Evolutionary conservation across 768 basidiomycete genomes (phyloP).

Genomic region (Cyclocybe aegerita): DNA sequence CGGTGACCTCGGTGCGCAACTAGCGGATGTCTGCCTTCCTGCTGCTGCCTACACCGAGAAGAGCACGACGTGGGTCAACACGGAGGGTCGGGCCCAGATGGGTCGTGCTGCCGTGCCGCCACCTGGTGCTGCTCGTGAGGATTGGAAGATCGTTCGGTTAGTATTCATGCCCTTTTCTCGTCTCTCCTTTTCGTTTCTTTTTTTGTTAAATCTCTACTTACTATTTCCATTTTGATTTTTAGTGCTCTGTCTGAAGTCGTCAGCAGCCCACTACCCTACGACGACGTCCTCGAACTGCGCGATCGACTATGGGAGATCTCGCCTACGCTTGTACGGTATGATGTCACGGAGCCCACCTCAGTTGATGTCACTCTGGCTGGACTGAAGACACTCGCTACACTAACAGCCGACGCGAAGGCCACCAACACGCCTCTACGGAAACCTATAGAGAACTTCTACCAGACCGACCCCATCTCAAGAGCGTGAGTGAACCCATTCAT

Average conservation of each 20-base stretch:
- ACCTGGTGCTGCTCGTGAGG: constrained; percentile 94
- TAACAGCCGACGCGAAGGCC: constrained; percentile 54
- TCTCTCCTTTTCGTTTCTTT: not conserved
- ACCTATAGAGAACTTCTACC: constrained; percentile 92
- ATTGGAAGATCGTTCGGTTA: constrained; percentile 95
- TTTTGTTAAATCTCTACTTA: not conserved
- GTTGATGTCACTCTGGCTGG: constrained; percentile 70
- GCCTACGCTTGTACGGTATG: constrained; percentile 86
- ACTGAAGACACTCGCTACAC: constrained; percentile 53
- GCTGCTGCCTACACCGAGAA: constrained; percentile 93
- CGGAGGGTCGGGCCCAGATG: constrained; percentile 90
- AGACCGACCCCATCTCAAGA: constrained; percentile 93
- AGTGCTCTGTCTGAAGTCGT: constrained; percentile 90
- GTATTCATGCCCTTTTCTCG: constrained; percentile 17
- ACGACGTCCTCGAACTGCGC: constrained; percentile 78
- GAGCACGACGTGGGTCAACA: constrained; percentile 91
- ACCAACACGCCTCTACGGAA: constrained; percentile 66
- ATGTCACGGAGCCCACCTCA: constrained; percentile 76
- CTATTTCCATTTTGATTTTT: not conserved
- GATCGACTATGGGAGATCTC: constrained; percentile 98
- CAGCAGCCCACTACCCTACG: constrained; percentile 83
- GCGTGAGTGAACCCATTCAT: constrained; percentile 57
- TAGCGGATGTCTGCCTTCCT: constrained; percentile 96
- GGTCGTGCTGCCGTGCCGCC: constrained; percentile 90
- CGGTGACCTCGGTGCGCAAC: constrained; percentile 93